Percentiles rank a stretch among this genome's conserved stretches.
Conservation (phyloP, 2,329 filamentous ascomycete genomes). For the Colletotrichum theobromicola region DNA sequence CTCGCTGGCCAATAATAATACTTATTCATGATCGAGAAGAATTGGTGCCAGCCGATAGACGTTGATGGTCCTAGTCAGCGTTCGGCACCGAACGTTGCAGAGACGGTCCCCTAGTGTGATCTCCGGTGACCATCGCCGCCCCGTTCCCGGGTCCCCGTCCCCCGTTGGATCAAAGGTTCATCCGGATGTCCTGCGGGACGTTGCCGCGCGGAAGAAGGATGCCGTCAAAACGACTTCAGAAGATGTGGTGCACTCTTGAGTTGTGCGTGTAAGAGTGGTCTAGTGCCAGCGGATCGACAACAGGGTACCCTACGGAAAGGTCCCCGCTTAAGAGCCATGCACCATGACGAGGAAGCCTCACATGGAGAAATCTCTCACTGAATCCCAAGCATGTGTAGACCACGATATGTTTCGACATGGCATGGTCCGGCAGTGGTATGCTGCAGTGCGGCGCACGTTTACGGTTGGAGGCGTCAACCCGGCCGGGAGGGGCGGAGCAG, state of each 20-base stretch:
- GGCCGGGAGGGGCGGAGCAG: background rate
- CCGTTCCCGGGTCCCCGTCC: background rate
- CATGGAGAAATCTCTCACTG: too few relatives aligned
- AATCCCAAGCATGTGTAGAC: background rate
- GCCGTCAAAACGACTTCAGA: background rate
- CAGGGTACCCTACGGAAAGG: background rate
- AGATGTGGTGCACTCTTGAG: background rate
- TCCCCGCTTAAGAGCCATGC: background rate
- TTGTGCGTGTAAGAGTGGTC: background rate
- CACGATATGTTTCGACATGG: background rate
- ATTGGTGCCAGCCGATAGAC: background rate
- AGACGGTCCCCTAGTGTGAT: background rate
- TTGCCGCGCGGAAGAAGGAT: background rate
- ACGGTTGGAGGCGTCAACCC: background rate
- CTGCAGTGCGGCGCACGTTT: background rate
- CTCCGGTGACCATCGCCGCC: too few relatives aligned
- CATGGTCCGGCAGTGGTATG: background rate
- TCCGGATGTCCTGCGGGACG: background rate
- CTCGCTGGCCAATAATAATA: background rate
- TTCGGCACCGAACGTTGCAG: background rate
- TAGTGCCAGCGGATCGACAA: background rate
- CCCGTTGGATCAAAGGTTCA: slow-evolving; percentile 3
- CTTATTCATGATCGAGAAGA: background rate
- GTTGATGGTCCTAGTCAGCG: background rate
- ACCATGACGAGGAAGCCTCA: background rate